Evolutionary conservation across 1,139 yeast genomes (phyloP).

Genomic region (Lodderomyces oxycetoniae): DNA sequence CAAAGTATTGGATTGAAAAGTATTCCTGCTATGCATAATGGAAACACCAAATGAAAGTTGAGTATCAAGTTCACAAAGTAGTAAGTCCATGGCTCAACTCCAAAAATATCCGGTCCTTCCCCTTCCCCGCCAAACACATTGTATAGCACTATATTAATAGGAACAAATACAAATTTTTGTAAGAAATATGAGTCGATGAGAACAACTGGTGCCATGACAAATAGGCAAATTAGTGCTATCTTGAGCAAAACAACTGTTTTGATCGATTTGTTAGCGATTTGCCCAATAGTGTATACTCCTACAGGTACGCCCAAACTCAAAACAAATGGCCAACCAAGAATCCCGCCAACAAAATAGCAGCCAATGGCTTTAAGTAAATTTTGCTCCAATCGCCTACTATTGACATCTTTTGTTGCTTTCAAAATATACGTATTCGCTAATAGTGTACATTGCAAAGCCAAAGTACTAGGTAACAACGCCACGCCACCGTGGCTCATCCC

Average conservation of each 20-base stretch:
- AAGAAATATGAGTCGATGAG: constrained; percentile 65
- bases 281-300: constrained; percentile 29
- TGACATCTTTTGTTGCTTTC: constrained; percentile 11
- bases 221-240: constrained; percentile 17
- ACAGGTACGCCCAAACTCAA: constrained; percentile 62
- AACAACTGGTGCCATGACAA: constrained; percentile 32
- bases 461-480: constrained; percentile 78
- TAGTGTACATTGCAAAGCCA: constrained; percentile 69
- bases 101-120: constrained; percentile 87
- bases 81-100: constrained; percentile 78
- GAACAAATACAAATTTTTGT: constrained; percentile 56
- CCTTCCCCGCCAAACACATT: constrained; percentile 74
- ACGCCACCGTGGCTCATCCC: constrained; percentile 87
- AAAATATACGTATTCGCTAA: constrained; percentile 43
- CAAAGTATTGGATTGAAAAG: constrained; percentile 15
- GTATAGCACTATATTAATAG: constrained; percentile 76
- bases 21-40: constrained; percentile 43
- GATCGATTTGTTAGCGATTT: constrained; percentile 3
- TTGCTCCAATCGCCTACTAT: not conserved
- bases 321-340: constrained; percentile 91
- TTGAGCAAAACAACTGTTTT: constrained; percentile 15
- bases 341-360: constrained; percentile 60
- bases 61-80: constrained; percentile 64
- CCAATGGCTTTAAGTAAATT: constrained; percentile 35
- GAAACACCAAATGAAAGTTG: constrained; percentile 61